Evolutionary conservation across 2,329 filamentous ascomycete species (phyloP).

Genomic region (Diplocarpon rosae): DNA sequence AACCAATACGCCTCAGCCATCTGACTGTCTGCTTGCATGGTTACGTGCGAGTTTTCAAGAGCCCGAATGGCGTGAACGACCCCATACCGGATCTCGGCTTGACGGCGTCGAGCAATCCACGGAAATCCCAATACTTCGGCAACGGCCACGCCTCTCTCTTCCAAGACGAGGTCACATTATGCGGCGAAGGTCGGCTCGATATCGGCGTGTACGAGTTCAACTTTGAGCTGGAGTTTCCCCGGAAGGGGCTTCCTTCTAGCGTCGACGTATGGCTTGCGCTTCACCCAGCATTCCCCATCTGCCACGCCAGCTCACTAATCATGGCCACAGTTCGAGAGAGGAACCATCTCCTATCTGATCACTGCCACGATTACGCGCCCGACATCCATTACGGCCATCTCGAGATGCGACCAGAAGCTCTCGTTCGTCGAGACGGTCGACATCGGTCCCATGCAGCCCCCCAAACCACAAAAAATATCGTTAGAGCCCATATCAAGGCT

Average conservation of each 20-base stretch:
- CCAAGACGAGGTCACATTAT: slow-evolving; percentile 70
- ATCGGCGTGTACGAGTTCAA: slow-evolving; percentile 70
- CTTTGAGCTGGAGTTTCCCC: slow-evolving; percentile 61
- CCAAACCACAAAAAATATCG: slow-evolving; percentile 73
- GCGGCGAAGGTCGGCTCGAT: slow-evolving; percentile 65
- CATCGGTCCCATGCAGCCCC: slow-evolving; percentile 61
- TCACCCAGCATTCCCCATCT: neutral
- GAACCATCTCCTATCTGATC: slow-evolving; percentile 83
- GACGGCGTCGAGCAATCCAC: slow-evolving; percentile 29
- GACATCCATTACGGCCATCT: slow-evolving; percentile 70
- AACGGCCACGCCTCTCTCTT: slow-evolving; percentile 74
- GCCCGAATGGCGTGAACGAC: slow-evolving; percentile 44
- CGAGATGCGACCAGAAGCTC: slow-evolving; percentile 71
- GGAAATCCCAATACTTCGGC: slow-evolving; percentile 48
- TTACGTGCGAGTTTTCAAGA: slow-evolving; percentile 68
- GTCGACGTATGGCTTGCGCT: slow-evolving; percentile 62
- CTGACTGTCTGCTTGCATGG: slow-evolving; percentile 69
- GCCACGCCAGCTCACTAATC: slow-evolving; percentile 10
- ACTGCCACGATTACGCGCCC: slow-evolving; percentile 84
- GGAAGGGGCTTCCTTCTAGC: slow-evolving; percentile 69
- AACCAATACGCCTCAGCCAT: slow-evolving; percentile 69
- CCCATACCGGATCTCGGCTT: slow-evolving; percentile 29
- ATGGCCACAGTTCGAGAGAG: slow-evolving; percentile 73
- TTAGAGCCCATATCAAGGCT: slow-evolving; percentile 75
- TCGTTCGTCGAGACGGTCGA: slow-evolving; percentile 75